These are phyloP conservation scores for Lasiodiplodia sp. DNA, from an alignment of 2,329 filamentous ascomycete species.

Conservation along the genomic window DNA sequence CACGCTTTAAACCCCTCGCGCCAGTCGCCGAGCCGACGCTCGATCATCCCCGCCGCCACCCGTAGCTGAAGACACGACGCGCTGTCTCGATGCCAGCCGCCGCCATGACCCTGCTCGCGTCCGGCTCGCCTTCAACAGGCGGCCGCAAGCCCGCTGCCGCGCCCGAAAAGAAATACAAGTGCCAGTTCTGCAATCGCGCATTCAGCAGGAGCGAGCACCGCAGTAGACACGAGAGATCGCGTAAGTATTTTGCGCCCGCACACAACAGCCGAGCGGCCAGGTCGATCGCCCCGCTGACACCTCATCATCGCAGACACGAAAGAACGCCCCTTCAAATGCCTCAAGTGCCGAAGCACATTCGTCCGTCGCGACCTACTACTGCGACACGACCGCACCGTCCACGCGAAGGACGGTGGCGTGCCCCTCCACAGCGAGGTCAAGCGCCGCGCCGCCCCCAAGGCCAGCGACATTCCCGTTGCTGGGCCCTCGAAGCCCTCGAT, in stretches of 20 bases:
- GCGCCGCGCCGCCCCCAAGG: constrained; percentile 76
- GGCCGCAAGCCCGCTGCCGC: constrained; percentile 75
- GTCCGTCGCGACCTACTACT: constrained; percentile 95
- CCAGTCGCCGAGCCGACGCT: constrained; percentile 30
- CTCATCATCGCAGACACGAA: constrained; percentile 78
- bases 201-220: constrained; percentile 98
- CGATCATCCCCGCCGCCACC: constrained; percentile 22
- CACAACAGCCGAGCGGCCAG: constrained; percentile 35
- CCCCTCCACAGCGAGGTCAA: constrained; percentile 95
- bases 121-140: constrained; percentile 70
- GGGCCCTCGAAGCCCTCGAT: constrained; percentile 78
- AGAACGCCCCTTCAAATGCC: constrained; percentile 97
- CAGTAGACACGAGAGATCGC: constrained; percentile 94
- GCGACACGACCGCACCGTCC: constrained; percentile 96
- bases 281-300: constrained; percentile 32
- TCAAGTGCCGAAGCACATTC: constrained; percentile 98
- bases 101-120: constrained; percentile 67
- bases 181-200: constrained; percentile 96
- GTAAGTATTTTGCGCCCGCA: constrained; percentile 68
- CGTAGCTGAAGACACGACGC: constrained; percentile 25
- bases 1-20: constrained; percentile 30
- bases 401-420: constrained; percentile 95
- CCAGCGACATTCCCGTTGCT: constrained; percentile 61
- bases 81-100: constrained; percentile 63
- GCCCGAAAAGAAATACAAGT: constrained; percentile 99